These are phyloP conservation scores for Schoenoplectus triqueter DNA, from an alignment of 202 grass and related monocot species.

Conservation along the genomic window DNA sequence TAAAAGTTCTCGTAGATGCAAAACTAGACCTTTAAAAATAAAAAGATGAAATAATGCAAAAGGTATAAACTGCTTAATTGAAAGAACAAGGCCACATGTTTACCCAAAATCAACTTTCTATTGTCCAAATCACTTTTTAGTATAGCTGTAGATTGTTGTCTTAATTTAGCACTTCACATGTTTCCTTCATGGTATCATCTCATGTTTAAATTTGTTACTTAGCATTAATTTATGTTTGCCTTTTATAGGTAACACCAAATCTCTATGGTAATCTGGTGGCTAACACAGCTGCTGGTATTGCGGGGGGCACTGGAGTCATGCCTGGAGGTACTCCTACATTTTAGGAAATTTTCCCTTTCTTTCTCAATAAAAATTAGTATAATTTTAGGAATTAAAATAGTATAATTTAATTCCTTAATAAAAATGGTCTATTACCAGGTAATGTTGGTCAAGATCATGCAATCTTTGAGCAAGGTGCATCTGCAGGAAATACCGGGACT, in stretches of 20 bases:
- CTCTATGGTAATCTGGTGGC: slow-evolving; percentile 87
- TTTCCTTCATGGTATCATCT: neutral
- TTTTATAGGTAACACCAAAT: slow-evolving; percentile 77
- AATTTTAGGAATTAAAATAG: too few relatives aligned
- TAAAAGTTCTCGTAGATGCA: neutral
- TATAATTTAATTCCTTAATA: neutral
- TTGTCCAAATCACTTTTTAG: neutral
- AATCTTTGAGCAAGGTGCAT: slow-evolving; percentile 88
- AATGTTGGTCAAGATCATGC: slow-evolving; percentile 89
- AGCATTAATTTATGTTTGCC: slow-evolving; percentile 29
- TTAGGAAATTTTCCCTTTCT: neutral
- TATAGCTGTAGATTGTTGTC: neutral
- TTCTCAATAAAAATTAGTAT: slow-evolving; percentile 30
- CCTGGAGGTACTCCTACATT: slow-evolving; percentile 70
- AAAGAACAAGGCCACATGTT: too few relatives aligned
- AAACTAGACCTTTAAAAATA: neutral
- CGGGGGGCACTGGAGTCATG: slow-evolving; percentile 84
- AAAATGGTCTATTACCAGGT: slow-evolving; percentile 45
- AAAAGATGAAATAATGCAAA: neutral
- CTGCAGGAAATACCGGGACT: slow-evolving; percentile 73
- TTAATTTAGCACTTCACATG: neutral
- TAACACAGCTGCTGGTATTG: slow-evolving; percentile 86
- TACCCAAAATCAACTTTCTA: too few relatives aligned
- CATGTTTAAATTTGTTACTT: neutral
- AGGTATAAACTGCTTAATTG: neutral